phyloP scores from a whole-genome alignment of 2,329 filamentous ascomycete genomes.

The Verticillium nonalfalfae region DNA sequence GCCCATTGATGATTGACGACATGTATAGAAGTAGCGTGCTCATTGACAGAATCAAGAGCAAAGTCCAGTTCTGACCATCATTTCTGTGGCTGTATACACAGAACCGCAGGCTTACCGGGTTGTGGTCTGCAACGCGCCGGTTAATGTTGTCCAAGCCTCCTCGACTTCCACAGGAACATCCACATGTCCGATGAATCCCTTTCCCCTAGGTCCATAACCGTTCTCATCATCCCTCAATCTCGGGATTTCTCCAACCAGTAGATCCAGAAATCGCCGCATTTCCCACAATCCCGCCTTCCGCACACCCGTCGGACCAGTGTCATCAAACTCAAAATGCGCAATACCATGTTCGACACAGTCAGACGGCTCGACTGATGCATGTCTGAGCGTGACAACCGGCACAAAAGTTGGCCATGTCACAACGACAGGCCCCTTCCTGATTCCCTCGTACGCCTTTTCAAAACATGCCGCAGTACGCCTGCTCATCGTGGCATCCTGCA shows the following conservation, averaged over 20 bases:
- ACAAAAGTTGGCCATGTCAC: constrained; percentile 9
- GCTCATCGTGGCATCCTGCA: constrained; percentile 40
- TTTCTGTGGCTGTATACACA: no score
- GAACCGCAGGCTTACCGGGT: background rate
- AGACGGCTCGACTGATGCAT: background rate
- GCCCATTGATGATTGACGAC: constrained; percentile 13
- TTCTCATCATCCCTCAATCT: constrained; percentile 31
- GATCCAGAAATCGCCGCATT: constrained; percentile 28
- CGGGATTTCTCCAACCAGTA: constrained; percentile 35
- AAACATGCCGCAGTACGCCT: constrained; percentile 33
- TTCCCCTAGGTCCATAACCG: constrained; percentile 36
- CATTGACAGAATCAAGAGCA: no score
- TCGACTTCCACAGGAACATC: constrained; percentile 29
- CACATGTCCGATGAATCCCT: constrained; percentile 34
- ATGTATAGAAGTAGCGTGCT: no score
- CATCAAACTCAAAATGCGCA: background rate
- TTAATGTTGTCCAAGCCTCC: constrained; percentile 19
- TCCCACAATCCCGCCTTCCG: constrained; percentile 24
- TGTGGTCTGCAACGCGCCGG: background rate
- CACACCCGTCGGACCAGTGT: background rate
- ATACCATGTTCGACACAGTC: background rate
- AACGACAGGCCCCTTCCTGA: background rate
- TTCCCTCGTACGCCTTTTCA: constrained; percentile 24
- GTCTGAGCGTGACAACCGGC: background rate
- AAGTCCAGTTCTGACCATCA: no score